Evolutionary conservation across 169 alveolate species (phyloP), one percentile per base, ranked within the genome.

Genomic region (Cystoisospora suis): DNA sequence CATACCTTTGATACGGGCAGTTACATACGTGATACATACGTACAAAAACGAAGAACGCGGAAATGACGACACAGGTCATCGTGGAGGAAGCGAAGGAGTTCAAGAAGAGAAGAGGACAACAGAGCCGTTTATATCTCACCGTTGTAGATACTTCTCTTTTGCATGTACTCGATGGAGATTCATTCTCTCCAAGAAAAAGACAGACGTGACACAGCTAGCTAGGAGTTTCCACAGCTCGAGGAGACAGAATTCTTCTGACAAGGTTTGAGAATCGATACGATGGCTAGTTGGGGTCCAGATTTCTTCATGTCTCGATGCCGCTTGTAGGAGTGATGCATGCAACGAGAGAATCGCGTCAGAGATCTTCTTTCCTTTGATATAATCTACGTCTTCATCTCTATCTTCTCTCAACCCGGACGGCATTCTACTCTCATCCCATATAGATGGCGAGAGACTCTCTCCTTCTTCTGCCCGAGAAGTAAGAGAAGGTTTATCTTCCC

Each of bases 181-280:
- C 83, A 72, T 72, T 40, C 32, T 72, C 32, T 72, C 83, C 58
- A 72, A 56, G 83, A 72, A 72, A 56, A 38, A 72, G 83, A 72
- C 58, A 1, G 83, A 72, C 9, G 56, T 29, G 56, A 17, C 47
- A 34, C 15, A n/a, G 53, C 83, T 72, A 17, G 56, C 47, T 34
- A 40, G 56, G 42, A 72, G 1, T 27, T 72, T 72, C 83, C 83
- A 72, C 36, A 72, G 23, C 83, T 72, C 83, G 32, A 38, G 53
- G 58, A 72, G 45, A 2, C 17, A 3, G 53, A 72, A 72, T 12
- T 72, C 83, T 2, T 29, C 83, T 29, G 83, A 46, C 1, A 72
- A 4, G 56, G 83, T 9, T 53, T 34, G 46, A 46, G 83, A 9
- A 32, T 72, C 83, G 45, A 34, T 4, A 1, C 58, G 23, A 5